Base-by-base conservation (phyloP, 129 eudicot species). In the Helianthus tuberosus region DNA sequence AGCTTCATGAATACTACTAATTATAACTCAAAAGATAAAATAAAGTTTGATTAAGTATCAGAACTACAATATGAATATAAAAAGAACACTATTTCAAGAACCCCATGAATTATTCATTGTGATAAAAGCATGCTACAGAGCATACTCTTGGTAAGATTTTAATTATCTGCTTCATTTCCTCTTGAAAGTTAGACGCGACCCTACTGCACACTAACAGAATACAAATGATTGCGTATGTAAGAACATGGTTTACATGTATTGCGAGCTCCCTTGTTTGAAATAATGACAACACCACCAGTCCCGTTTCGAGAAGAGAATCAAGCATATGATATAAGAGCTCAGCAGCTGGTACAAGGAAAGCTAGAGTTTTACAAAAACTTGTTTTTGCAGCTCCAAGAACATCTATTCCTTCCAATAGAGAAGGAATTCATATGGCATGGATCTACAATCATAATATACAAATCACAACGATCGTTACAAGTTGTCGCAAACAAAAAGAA, bases 191-290 rank as follows among this genome's bases (percentile, higher is more conserved):
- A 25, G 29, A 25, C 29, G 2, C 29, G 29, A 25, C 29, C 29
- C 29, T 25, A 25, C 29, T 25, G 29, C 29, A 25, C 29, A 25
- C 29, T 25, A 25, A 25, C 29, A 25, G 2, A 25, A 25, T 25
- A 25, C 29, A 25, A 25, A 25, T 2, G 29, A 25, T 25, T 25
- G 29, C 29, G 29, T 25, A 25, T 25, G 29, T 25, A 25, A 25
- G 29, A n/a, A 69, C 11, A 17, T 71, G 4, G 43, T 25, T 60
- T 5, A 92, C 98, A 89, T 93, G 96, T 55, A 93, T 93, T 52
- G 98, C 98, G 77, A 90, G 88, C 84, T 93, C 98, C 80, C 98
- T 81, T 35, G 97, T 90, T 15, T 96, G 98, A 58, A 93, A 90
- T n/a, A 68, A 93, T 83, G 68, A 90, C 80, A 63, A 94, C 74